Evolutionary conservation across 768 basidiomycete genomes (phyloP), one percentile per base, ranked within the genome.

Genomic region (Tylopilus felleus): DNA sequence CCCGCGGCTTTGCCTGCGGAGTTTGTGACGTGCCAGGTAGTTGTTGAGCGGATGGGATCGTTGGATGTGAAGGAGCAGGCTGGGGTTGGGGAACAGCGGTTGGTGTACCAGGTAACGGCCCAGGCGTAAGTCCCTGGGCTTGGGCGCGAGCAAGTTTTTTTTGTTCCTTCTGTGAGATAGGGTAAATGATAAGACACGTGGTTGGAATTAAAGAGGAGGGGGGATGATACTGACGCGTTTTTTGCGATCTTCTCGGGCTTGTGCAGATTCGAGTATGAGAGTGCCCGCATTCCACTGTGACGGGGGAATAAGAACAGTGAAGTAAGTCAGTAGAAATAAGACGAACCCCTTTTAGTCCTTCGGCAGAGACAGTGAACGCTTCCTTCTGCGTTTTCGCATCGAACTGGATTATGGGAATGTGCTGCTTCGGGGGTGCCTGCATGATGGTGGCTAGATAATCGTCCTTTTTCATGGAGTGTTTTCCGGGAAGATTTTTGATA

Each of bases 381-480:
- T 89, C 86, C 55, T 76, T 77, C 59, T 88, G 85, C 3, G 87
- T 88, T 61, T 75, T 78, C 39, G 65, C 62, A 68, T 89, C 88
- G 62, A 91, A 88, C 14, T 76, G 79, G 29, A 66, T 65, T 56
- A 91, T 86, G 46, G 73, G 71, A 51, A 82, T 78, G 54, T 80
- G 80, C 62, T 89, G 86, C 67, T 90, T 90, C 54, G 85, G 83
- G 5, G 88, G 88, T 12, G 77, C 75, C 60, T 80, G 75, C 75
- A 90, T 87, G 58, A 82, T 81, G 1, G 73, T 81, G 36, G 76
- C 77, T 47, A 91, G 70, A 68, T 82, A 88, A 55, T 86, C 83
- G 61, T 91, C 88, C 67, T 86, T 91, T 74, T 88, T 89, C 77
- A 81, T 76, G 27, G 88, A 86, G 59, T 90, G 88, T 68, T 90